Evolutionary conservation across 2,329 filamentous ascomycete genomes (phyloP), one percentile per base, ranked within the genome.

Genomic region (Trichoderma sp.): DNA sequence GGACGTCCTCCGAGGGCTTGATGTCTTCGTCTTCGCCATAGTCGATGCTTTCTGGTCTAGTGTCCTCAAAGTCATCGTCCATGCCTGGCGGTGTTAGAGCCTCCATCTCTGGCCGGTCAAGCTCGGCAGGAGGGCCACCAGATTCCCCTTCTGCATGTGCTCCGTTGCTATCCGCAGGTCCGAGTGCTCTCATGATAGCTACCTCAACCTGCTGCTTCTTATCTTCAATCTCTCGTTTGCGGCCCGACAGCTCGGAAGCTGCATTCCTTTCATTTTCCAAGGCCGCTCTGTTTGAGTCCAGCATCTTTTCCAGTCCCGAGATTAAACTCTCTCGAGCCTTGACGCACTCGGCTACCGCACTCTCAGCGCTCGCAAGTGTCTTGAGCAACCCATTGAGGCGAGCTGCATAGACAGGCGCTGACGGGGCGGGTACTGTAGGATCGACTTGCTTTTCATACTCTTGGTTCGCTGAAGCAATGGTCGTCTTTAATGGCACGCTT

Each of bases 131-230:
- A 4, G 86, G 86, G 77, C 84, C 88, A 50, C 84, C 85, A n/a
- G 83, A 84, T 45, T 87, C 81, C 66, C 87, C 83, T 9, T 86
- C 85, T 3, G 87, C 86, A 4, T 87, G 85, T 11, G 90, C 86
- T 9, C 84, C 84, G 64, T 86, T 85, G 24, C 86, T 85, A 75
- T 90, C 88, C 9, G 91, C 89, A 1, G 90, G 89, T 16, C 91
- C 91, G 27, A 98, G 89, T 9, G 94, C 94, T 69, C 93, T 91
- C 89, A 99, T 95, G 79, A 99, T 98, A 66, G 91, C 93, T 78
- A 96, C 91, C 83, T 99, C 97, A 8, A 99, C 95, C 65, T 97
- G 93, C 71, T 92, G 91, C 84, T 97, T 97, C 85, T 94, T 95
- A 21, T 88, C 86, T 79, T 98, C 95, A 18, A 95, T 94, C 74